A percentile compares a stretch with the other conserved stretches of the same genome.
These are phyloP conservation scores for Apiospora aurea DNA, from an alignment of 2,329 filamentous ascomycete genomes.

Conservation along the genomic window DNA sequence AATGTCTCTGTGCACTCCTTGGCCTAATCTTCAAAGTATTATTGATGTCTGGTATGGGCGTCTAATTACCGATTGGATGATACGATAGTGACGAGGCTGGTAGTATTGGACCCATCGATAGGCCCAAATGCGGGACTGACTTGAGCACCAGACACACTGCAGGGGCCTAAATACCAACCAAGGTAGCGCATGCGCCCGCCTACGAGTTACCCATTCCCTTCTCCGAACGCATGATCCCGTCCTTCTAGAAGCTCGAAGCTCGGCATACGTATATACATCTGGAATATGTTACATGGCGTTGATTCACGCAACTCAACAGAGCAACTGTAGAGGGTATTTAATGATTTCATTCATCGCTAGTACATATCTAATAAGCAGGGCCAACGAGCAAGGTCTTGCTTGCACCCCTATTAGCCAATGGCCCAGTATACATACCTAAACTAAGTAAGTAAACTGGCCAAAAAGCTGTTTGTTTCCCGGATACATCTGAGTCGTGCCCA, in stretches of 20 bases:
- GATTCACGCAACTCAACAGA: too few relatives aligned
- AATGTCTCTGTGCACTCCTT: background rate
- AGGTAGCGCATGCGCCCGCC: background rate
- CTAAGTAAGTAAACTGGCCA: too few relatives aligned
- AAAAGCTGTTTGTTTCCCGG: too few relatives aligned
- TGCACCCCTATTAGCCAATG: constrained; percentile 1
- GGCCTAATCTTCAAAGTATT: background rate
- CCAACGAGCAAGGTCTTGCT: background rate
- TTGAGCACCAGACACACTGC: constrained; percentile 3
- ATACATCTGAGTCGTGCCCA: too few relatives aligned
- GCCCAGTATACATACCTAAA: background rate
- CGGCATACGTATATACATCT: too few relatives aligned
- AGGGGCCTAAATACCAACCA: background rate
- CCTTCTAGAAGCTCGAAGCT: constrained; percentile 17
- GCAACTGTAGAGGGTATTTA: background rate
- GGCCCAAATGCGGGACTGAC: constrained; percentile 6
- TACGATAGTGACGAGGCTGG: constrained; percentile 19
- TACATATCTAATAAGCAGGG: background rate
- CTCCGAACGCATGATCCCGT: background rate
- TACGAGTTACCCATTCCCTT: background rate
- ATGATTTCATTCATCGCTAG: background rate
- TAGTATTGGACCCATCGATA: constrained; percentile 8
- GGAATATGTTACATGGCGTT: too few relatives aligned
- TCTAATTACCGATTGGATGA: background rate
- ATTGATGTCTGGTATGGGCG: constrained; percentile 8